Percentiles rank a stretch among this genome's conserved stretches.
Conservation (phyloP, 148 eudicot genomes). For the Camellia lanceoleosa region DNA sequence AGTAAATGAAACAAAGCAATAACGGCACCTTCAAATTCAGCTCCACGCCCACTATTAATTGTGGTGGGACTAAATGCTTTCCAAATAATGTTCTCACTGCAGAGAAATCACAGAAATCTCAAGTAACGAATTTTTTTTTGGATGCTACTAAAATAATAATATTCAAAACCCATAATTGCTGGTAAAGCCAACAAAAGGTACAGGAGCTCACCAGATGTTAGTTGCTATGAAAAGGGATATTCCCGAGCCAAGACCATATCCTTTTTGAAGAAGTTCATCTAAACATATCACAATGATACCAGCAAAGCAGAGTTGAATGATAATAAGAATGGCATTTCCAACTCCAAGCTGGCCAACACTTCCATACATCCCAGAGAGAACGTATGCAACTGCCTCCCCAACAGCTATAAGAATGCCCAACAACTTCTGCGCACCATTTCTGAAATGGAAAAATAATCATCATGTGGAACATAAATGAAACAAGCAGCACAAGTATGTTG, state of each 20-base stretch:
- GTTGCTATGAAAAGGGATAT: slow-evolving; percentile 81
- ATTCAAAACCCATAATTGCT: background rate
- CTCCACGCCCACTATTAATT: slow-evolving; percentile 78
- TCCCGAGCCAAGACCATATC: slow-evolving; percentile 90
- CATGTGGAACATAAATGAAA: background rate
- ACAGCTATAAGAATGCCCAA: slow-evolving; percentile 76
- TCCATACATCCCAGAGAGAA: slow-evolving; percentile 83
- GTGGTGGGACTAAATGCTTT: slow-evolving; percentile 85
- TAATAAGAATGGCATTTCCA: slow-evolving; percentile 72
- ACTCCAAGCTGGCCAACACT: slow-evolving; percentile 79
- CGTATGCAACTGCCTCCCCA: slow-evolving; percentile 89
- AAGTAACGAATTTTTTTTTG: background rate
- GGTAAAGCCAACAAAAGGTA: no score
- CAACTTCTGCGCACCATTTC: slow-evolving; percentile 83
- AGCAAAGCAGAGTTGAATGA: slow-evolving; percentile 79
- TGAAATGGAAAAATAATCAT: slow-evolving; percentile 4
- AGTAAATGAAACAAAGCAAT: slow-evolving; percentile 77
- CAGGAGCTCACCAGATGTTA: slow-evolving; percentile 60
- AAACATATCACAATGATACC: slow-evolving; percentile 79
- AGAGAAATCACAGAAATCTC: slow-evolving; percentile 8
- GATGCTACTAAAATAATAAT: no score
- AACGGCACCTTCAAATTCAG: slow-evolving; percentile 85
- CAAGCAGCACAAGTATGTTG: background rate
- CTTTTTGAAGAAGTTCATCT: slow-evolving; percentile 86
- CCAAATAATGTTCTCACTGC: slow-evolving; percentile 85